phyloP scores from a whole-genome alignment of 208 protist genomes.

The Tetramitus jugosus region DNA sequence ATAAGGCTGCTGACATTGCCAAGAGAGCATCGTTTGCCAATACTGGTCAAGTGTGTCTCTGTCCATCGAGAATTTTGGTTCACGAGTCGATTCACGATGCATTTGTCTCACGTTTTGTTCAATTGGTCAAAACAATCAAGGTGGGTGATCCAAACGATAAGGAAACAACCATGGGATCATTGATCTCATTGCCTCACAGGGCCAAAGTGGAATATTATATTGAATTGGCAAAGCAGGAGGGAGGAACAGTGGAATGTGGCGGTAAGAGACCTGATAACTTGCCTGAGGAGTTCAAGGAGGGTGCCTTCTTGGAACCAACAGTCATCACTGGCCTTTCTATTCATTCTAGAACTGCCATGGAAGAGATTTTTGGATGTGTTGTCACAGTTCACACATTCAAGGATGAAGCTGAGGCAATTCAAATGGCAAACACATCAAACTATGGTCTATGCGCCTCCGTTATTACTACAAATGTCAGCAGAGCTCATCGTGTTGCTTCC shows the following conservation, averaged over 20 bases:
- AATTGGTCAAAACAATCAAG: constrained; percentile 12
- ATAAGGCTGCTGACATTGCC: constrained; percentile 26
- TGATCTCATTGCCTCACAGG: constrained; percentile 37
- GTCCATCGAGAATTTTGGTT: constrained; percentile 53
- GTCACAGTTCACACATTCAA: constrained; percentile 35
- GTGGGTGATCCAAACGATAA: constrained; percentile 27
- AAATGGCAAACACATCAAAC: constrained; percentile 45
- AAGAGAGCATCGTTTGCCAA: constrained; percentile 41
- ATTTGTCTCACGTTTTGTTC: constrained; percentile 48
- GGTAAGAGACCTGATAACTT: constrained; percentile 28
- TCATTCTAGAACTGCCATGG: constrained; percentile 6
- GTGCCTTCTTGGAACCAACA: constrained; percentile 44
- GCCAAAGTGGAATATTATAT: constrained; percentile 44
- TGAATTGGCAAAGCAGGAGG: constrained; percentile 40
- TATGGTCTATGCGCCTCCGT: constrained; percentile 68
- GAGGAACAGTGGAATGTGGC: constrained; percentile 39
- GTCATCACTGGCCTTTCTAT: constrained; percentile 32
- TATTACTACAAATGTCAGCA: constrained; percentile 57
- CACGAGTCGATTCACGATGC: constrained; percentile 54
- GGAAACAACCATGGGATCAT: constrained; percentile 36
- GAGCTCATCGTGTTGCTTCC: constrained; percentile 51
- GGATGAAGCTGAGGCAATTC: constrained; percentile 31
- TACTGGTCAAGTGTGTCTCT: constrained; percentile 60
- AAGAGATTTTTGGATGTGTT: constrained; percentile 58
- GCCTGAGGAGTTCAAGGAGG: background rate